Evolutionary conservation across 75 land plant species (phyloP).

Genomic region (Selaginella moellendorffii): DNA sequence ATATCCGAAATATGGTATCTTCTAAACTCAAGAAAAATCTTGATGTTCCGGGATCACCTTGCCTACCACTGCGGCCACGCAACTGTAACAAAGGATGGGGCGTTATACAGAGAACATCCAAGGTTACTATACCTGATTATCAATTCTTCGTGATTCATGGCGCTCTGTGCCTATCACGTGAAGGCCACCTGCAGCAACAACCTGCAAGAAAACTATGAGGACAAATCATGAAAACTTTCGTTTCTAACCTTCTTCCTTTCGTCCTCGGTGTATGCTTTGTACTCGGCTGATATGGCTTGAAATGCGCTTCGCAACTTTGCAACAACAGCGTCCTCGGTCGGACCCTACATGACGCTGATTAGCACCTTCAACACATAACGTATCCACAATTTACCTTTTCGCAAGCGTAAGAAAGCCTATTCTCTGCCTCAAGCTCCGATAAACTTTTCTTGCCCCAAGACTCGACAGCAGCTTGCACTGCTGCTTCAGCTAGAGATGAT

Average conservation of each 20-base stretch:
- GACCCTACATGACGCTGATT: no score
- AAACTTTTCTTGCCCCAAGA: conserved; percentile 77
- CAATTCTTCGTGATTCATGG: conserved; percentile 95
- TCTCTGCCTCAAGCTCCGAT: conserved; percentile 93
- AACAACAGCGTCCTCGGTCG: conserved; percentile 75
- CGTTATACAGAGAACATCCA: no score
- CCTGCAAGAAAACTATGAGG: conserved; percentile 31
- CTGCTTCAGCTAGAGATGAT: conserved; percentile 52
- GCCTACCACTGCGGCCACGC: conserved; percentile 95
- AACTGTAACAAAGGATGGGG: no score
- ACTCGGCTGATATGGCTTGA: conserved; percentile 46
- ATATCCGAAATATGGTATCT: conserved; percentile 92
- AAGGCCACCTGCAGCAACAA: conserved; percentile 86
- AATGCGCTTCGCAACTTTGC: conserved; percentile 54
- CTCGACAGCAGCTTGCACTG: conserved; percentile 68
- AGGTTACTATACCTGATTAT: conserved; percentile 58
- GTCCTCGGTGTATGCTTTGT: conserved; percentile 74
- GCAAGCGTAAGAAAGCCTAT: conserved; percentile 88
- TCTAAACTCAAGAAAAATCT: conserved; percentile 96
- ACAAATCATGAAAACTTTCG: background rate
- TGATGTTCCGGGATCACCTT: conserved; percentile 99
- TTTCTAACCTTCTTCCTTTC: conserved; percentile 72
- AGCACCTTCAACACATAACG: background rate
- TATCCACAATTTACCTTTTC: conserved; percentile 52
- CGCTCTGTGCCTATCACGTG: conserved; percentile 99